These are phyloP conservation scores for Talaromyces verruculosus DNA, from an alignment of 2,329 filamentous ascomycete species.

Conservation along the genomic window DNA sequence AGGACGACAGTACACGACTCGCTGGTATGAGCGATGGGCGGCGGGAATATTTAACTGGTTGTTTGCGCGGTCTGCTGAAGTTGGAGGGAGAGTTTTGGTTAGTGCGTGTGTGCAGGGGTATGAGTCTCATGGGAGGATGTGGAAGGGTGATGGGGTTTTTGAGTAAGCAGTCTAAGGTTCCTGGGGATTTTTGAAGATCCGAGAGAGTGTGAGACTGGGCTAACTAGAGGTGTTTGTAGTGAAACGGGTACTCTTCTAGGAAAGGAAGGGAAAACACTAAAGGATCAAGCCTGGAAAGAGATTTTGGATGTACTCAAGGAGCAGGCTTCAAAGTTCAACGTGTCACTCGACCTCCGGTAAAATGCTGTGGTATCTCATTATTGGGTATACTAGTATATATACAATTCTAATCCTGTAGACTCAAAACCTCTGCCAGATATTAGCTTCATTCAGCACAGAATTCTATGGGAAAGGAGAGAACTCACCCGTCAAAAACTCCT, in stretches of 20 bases:
- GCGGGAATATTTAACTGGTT: slow-evolving; percentile 39
- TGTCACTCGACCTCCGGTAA: background rate
- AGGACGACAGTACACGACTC: slow-evolving; percentile 39
- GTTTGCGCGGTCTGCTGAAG: slow-evolving; percentile 45
- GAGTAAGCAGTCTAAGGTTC: too few relatives aligned
- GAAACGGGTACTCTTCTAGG: slow-evolving; percentile 33
- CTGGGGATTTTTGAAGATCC: too few relatives aligned
- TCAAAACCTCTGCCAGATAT: slow-evolving; percentile 34
- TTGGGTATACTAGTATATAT: slow-evolving; percentile 8
- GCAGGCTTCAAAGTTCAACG: slow-evolving; percentile 27
- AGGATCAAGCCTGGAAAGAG: slow-evolving; percentile 44
- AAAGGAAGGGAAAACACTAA: slow-evolving; percentile 37
- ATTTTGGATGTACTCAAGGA: slow-evolving; percentile 36
- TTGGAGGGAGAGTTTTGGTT: slow-evolving; percentile 47
- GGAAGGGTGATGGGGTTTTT: slow-evolving; percentile 19
- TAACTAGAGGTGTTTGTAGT: too few relatives aligned
- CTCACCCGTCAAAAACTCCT: slow-evolving; percentile 70
- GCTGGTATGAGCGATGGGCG: slow-evolving; percentile 36
- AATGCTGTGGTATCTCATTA: slow-evolving; percentile 18
- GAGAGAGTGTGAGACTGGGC: too few relatives aligned
- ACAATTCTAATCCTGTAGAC: slow-evolving; percentile 36
- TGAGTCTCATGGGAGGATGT: slow-evolving; percentile 41
- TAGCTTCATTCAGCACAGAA: slow-evolving; percentile 4
- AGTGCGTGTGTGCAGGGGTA: slow-evolving; percentile 43
- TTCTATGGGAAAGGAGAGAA: slow-evolving; percentile 10